Evolutionary conservation across 176 grass and related monocot species (phyloP), one percentile per base, ranked within the genome.

Genomic region (Ananas comosus): DNA sequence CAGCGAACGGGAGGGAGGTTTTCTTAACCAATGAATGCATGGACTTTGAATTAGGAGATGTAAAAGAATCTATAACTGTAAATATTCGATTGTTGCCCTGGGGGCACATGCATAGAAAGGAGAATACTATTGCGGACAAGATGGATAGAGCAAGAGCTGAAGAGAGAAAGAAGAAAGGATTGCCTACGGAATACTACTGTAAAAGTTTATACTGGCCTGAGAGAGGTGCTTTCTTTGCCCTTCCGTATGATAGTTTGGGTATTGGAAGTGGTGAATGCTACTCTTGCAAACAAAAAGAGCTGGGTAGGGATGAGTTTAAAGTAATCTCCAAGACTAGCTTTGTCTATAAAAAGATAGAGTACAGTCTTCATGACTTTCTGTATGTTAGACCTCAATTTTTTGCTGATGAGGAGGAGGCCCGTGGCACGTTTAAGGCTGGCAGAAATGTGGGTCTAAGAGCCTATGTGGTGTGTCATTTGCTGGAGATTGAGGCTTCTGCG

Each of bases 391-490:
- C 90, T 79, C 85, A 99, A 22, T 99, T 88, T 86, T 84, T 99
- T 59, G 58, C 69, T 29, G 78, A 82, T 56, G 80, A 78, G 2
- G 82, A 86, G 7, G 72, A 88, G 51, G 89, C 74, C 81, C 83
- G 70, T 82, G 84, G 82, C 47, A 90, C 85, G 63, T 88, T 75
- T 70, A 99, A 99, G 72, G 58, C 77, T 79, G 87, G 95, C 13
- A 83, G 95, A 82, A 99, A 99, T 76, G 87, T 99, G 23, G 90
- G 95, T 64, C 81, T 99, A 76, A 99, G 79, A 72, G 85, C 95
- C 49, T 94, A 91, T 76, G 85, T 72, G 65, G 67, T 99, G 65
- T 99, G 95, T 67, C 90, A 86, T 85, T 73, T 99, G 57, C 64
- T 99, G 53, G 82, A 85, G 64, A 78, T 93, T 48, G 49, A 67